Conservation (phyloP, 2,329 filamentous ascomycete species). For the Fusarium chuoi region DNA sequence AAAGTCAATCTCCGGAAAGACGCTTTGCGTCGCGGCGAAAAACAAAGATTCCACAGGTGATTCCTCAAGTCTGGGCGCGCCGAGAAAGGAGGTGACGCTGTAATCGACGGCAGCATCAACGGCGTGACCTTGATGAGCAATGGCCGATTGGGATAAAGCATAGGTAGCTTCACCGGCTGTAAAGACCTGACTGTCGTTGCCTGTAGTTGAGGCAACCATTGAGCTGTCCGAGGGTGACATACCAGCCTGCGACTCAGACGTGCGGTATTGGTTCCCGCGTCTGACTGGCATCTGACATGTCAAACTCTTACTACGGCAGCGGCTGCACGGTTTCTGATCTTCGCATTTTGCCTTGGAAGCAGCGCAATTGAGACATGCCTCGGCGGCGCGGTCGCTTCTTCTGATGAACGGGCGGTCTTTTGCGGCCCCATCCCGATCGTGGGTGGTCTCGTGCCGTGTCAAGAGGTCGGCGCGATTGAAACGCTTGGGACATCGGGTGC, state of each 20-base stretch:
- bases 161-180: conserved; percentile 32
- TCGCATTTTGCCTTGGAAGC: conserved; percentile 44
- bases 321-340: conserved; percentile 42
- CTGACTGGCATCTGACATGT: conserved; percentile 42
- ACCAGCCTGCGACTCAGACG: conserved; percentile 39
- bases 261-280: conserved; percentile 40
- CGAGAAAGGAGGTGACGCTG: conserved; percentile 25
- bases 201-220: conserved; percentile 31
- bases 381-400: conserved; percentile 41
- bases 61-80: conserved; percentile 24
- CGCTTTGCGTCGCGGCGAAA: conserved; percentile 21
- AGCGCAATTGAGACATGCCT: conserved; percentile 43
- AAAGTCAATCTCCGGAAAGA: conserved; percentile 36
- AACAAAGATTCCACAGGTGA: conserved; percentile 24
- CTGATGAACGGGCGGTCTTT: conserved; percentile 43
- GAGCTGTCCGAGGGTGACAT: conserved; percentile 41
- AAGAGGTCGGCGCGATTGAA: conserved; percentile 44
- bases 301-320: conserved; percentile 42
- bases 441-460: conserved; percentile 43
- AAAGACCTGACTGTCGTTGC: conserved; percentile 31
- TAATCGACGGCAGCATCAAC: conserved; percentile 32
- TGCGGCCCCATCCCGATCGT: conserved; percentile 42
- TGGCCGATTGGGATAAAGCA: conserved; percentile 17
- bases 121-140: conserved; percentile 22
- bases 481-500: conserved; percentile 43